Evolutionary conservation across 176 grass and related monocot species (phyloP).

Genomic region (Ensete glaucum): DNA sequence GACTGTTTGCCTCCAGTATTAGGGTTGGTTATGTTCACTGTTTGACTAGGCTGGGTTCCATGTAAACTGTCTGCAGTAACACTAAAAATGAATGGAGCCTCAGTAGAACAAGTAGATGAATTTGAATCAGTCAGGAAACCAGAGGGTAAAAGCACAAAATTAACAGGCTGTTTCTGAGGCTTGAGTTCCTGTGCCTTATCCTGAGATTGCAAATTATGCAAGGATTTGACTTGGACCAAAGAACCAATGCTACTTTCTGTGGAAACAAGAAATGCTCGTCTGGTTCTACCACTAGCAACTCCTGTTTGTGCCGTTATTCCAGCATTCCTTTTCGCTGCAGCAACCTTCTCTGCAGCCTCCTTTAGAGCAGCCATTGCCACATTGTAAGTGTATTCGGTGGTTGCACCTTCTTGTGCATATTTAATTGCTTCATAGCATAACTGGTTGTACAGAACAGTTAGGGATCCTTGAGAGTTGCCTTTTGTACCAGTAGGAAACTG

Average conservation of each 20-base stretch:
- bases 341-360: conserved; percentile 71
- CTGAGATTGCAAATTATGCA: conserved; percentile 23
- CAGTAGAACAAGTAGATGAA: conserved; percentile 20
- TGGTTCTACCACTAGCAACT: background rate
- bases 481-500: conserved; percentile 16
- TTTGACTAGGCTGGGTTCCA: conserved; percentile 7
- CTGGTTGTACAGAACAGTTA: conserved; percentile 55
- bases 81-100: conserved; percentile 12
- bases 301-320: background rate
- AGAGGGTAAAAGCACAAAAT: conserved; percentile 37
- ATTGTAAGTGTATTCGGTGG: conserved; percentile 70
- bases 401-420: conserved; percentile 78
- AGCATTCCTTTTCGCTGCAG: conserved; percentile 47
- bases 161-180: conserved; percentile 33
- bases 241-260: conserved; percentile 24
- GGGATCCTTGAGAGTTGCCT: conserved; percentile 24
- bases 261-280: conserved; percentile 13
- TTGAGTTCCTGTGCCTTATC: conserved; percentile 23
- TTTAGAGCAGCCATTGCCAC: conserved; percentile 73
- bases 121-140: conserved; percentile 29
- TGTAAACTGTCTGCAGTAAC: conserved; percentile 29
- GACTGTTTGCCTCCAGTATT: conserved; percentile 14
- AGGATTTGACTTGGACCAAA: conserved; percentile 15
- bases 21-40: background rate
- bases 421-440: conserved; percentile 75